Base-by-base conservation (phyloP, 805 yeast genomes). In the Zygotorulaspora danielsina region DNA sequence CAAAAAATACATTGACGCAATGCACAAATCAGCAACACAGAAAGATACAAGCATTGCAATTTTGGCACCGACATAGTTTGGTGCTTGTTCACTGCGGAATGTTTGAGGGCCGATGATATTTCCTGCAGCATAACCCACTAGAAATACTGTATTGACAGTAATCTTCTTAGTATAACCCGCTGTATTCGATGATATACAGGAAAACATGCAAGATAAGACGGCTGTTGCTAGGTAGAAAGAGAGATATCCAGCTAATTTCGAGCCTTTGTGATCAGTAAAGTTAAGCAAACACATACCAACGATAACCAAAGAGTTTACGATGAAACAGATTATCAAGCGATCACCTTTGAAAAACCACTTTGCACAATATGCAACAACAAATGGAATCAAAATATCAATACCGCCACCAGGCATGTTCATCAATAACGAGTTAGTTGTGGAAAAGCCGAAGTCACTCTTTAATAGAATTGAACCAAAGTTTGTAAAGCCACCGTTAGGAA, bases 21-120 rank as follows among this genome's bases (percentile, higher is more conserved):
- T 26, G 20, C 28, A 24, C 3, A 36, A 19, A 5, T 17, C 37
- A 5, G 22, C 27, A 5, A 37, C 42, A 19, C 29, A 34, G 21
- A 25, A 39, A 1, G 33, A 28, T 11, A 39, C 31, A 19, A 39
- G 15, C 40, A 40, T 30, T 11, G 41, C 32, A 13, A 40, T 24
- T 44, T 64, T 65, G 12, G 72, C 78, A 22, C 66, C 63, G 7
- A 55, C 52, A 48, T 71, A 73, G 3, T 45, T 41, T n/a, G 77
- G 76, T 3, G 75, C 73, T 48, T 75, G 71, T 2, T 36, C 38
- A 1, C 58, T 59, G 29, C 59, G 53, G 48, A 73, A 74, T 2
- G 74, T 63, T 42, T 73, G 78, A 1, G 81, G 79, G 3, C 81
- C 81, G 34, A 67, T 60, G 36, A 40, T 36, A 28, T 40, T 40